Base-by-base conservation (phyloP, 2,329 filamentous ascomycete genomes). In the Fusarium sacchari region DNA sequence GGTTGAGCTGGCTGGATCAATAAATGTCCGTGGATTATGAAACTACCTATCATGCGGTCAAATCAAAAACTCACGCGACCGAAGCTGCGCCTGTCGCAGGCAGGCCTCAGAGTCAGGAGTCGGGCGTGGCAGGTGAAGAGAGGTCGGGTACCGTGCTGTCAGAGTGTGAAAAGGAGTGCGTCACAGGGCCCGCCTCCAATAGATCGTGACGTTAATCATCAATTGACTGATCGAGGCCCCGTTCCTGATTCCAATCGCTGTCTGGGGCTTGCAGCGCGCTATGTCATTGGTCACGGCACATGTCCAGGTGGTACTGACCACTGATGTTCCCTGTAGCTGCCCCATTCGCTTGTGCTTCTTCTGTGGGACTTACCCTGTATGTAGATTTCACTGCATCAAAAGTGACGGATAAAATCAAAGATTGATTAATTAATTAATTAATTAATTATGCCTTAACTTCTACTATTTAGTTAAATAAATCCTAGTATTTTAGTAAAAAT, bases 41-140 rank as follows among this genome's bases (percentile, higher is more conserved):
- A 62, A 50, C 61, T 74, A 74, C 77, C 76, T 73, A 75, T 78
- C 76, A 78, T 71, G 73, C 77, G 76, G 71, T 62, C 60, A 52
- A 64, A 71, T 52, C 63, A 57, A 72, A 69, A 65, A 61, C 71
- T 75, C 76, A 78, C 76, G 75, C 73, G 76, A 75, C 67, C 62
- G 59, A 32, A 59, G 30, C 39, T 57, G 55, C 55, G 55, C 50
- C 50, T 55, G 56, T 70, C 44, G 71, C 50, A 72, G 71, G 72
- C 50, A 72, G 71, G 72, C 58, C 59, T 64, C 55, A 58, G 30
- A 58, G 55, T 46, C 55, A 46, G 55, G 55, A 34, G 34, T 39
- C 34, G n/a, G 60, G 71, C 71, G 71, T 74, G 71, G 71, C 71
- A 74, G 71, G 53, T 72, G 47, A 72, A 72, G 64, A 71, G 64